phyloP scores from a whole-genome alignment of 352 stramenopile species.

The Phytophthora pluvialis region DNA sequence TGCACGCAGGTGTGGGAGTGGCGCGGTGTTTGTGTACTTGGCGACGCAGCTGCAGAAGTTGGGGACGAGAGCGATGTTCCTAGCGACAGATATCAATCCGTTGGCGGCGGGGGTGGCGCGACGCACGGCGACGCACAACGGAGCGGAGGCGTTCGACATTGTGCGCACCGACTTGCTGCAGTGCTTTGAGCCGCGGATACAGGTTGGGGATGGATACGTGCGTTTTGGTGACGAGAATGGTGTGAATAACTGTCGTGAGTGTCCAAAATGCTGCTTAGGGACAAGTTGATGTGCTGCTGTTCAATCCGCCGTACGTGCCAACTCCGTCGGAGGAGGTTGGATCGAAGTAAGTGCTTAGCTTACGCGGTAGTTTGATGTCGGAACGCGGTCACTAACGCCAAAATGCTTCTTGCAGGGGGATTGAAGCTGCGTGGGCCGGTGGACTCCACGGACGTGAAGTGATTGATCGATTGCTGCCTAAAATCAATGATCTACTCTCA shows the following conservation, averaged over 20 bases:
- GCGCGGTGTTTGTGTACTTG: slow-evolving; percentile 74
- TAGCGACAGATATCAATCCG: slow-evolving; percentile 95
- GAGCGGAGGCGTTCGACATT: slow-evolving; percentile 70
- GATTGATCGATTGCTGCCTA: slow-evolving; percentile 94
- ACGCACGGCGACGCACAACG: slow-evolving; percentile 89
- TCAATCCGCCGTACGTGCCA: slow-evolving; percentile 99
- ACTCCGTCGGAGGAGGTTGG: slow-evolving; percentile 96
- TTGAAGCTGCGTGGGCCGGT: slow-evolving; percentile 97
- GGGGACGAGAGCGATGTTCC: slow-evolving; percentile 57
- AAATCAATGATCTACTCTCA: slow-evolving; percentile 88
- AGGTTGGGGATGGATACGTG: slow-evolving; percentile 31
- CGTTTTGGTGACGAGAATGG: not conserved
- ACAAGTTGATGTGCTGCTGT: slow-evolving; percentile 95
- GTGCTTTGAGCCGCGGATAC: slow-evolving; percentile 62
- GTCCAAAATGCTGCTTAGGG: slow-evolving; percentile 22
- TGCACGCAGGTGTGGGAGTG: slow-evolving; percentile 56
- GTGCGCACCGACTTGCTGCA: slow-evolving; percentile 88
- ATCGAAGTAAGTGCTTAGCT: slow-evolving; percentile 64
- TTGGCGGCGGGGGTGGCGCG: slow-evolving; percentile 82
- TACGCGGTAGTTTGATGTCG: not conserved
- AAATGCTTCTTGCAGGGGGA: slow-evolving; percentile 63
- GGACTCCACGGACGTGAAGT: slow-evolving; percentile 94
- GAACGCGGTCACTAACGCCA: not conserved
- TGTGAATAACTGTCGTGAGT: not conserved
- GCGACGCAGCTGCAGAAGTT: slow-evolving; percentile 80